Evolutionary conservation across 495 filamentous ascomycete species (phyloP).

Genomic region (Chaetomidium leptoderma): DNA sequence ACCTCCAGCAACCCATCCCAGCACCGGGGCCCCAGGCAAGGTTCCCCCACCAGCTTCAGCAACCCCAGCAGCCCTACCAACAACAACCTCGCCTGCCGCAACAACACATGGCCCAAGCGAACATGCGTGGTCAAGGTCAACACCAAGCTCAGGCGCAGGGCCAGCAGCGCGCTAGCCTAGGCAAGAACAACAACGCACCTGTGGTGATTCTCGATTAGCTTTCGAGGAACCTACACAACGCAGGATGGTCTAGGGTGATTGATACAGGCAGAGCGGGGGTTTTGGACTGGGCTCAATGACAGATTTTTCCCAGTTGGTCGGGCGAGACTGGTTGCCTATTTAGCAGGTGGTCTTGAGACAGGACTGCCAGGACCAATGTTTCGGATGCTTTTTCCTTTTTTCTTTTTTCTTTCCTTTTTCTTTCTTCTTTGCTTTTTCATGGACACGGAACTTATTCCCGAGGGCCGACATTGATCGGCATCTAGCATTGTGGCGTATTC

Average conservation of each 20-base stretch:
- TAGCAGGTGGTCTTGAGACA: too few relatives aligned
- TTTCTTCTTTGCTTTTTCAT: neutral
- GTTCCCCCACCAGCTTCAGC: conserved; percentile 1
- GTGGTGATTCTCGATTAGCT: conserved; percentile 14
- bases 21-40: neutral
- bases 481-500: neutral
- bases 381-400: neutral
- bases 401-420: neutral
- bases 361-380: too few relatives aligned
- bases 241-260: too few relatives aligned
- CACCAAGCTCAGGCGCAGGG: conserved; percentile 11
- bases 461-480: neutral
- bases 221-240: neutral
- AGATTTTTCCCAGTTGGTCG: too few relatives aligned
- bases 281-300: too few relatives aligned
- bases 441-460: neutral
- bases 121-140: conserved; percentile 11
- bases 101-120: conserved; percentile 13
- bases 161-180: neutral
- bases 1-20: neutral
- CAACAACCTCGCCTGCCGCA: conserved; percentile 12
- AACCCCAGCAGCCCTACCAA: conserved; percentile 11
- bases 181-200: conserved; percentile 10
- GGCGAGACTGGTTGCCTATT: too few relatives aligned
- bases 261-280: too few relatives aligned